Conservation (phyloP, 495 filamentous ascomycete species). For the Extremus antarcticus region DNA sequence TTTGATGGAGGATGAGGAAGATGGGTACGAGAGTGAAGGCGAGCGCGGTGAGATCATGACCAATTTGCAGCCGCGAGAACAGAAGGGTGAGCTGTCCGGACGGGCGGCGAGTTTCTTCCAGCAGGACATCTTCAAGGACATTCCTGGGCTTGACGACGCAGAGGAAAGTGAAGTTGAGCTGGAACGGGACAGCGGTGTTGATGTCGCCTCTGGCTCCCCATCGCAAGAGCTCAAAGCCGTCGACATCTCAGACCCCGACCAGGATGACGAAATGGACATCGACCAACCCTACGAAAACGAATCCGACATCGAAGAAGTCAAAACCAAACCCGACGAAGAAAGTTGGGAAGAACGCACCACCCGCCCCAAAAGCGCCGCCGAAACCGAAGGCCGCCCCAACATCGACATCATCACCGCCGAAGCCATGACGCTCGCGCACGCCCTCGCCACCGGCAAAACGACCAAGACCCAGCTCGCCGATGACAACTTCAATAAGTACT, state of each 20-base stretch:
- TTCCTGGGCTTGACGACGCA: constrained; percentile 48
- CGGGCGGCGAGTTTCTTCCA: constrained; percentile 82
- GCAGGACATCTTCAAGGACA: constrained; percentile 84
- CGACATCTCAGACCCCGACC: background rate
- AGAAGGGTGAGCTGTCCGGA: constrained; percentile 56
- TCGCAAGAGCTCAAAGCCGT: constrained; percentile 9
- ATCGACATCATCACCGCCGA: constrained; percentile 98
- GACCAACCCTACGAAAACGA: constrained; percentile 1
- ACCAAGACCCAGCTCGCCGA: constrained; percentile 68
- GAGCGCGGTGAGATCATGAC: constrained; percentile 32
- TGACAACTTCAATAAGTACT: constrained; percentile 83
- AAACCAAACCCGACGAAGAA: constrained; percentile 45
- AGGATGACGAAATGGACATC: background rate
- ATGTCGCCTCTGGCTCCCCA: constrained; percentile 32
- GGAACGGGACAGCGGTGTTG: constrained; percentile 38
- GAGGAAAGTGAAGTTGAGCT: constrained; percentile 24
- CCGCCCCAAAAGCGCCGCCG: constrained; percentile 4
- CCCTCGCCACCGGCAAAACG: constrained; percentile 76
- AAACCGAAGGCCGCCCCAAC: constrained; percentile 42
- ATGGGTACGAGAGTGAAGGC: constrained; percentile 32
- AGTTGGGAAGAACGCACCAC: constrained; percentile 54
- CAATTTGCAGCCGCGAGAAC: constrained; percentile 40
- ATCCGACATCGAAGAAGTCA: constrained; percentile 29
- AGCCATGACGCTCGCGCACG: constrained; percentile 95
- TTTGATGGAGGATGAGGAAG: constrained; percentile 36